phyloP scores from a whole-genome alignment of 2,329 filamentous ascomycete genomes.

The Diaporthe eres region DNA sequence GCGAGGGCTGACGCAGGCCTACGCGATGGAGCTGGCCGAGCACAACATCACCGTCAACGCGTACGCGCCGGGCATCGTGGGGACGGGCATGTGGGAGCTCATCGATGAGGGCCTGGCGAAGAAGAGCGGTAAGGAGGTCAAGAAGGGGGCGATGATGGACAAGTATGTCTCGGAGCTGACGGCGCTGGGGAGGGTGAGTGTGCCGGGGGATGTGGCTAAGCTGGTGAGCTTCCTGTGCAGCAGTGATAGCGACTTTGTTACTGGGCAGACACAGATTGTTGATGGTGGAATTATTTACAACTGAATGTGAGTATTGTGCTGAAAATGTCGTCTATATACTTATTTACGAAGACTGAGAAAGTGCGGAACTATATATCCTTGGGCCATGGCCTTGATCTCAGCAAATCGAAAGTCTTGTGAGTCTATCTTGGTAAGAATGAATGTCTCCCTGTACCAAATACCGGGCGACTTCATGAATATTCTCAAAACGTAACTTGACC shows the following conservation, averaged over 20 bases:
- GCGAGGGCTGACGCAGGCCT: slow-evolving; percentile 74
- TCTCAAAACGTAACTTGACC: neutral
- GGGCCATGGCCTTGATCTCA: too few species aligned
- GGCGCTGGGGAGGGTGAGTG: slow-evolving; percentile 69
- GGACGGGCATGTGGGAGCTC: slow-evolving; percentile 77
- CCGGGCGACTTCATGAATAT: neutral
- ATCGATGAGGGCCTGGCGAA: slow-evolving; percentile 74
- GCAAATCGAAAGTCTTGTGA: neutral
- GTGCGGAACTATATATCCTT: too few species aligned
- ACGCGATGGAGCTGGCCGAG: slow-evolving; percentile 75
- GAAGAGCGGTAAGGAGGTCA: slow-evolving; percentile 61
- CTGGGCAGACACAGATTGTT: slow-evolving; percentile 75
- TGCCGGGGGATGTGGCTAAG: slow-evolving; percentile 74
- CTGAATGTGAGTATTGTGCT: slow-evolving; percentile 22
- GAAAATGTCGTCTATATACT: rapidly evolving
- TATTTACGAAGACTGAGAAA: neutral
- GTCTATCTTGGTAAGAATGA: neutral
- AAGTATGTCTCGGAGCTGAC: slow-evolving; percentile 68
- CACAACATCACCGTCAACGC: slow-evolving; percentile 77
- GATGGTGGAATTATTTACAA: slow-evolving; percentile 71
- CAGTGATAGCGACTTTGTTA: slow-evolving; percentile 74
- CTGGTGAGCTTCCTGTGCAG: slow-evolving; percentile 73
- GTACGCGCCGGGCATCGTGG: slow-evolving; percentile 78
- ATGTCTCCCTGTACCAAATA: neutral
- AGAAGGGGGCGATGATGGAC: slow-evolving; percentile 58